Conservation (phyloP, 1,284 basidiomycete species). For the Heterobasidion irregulare region DNA sequence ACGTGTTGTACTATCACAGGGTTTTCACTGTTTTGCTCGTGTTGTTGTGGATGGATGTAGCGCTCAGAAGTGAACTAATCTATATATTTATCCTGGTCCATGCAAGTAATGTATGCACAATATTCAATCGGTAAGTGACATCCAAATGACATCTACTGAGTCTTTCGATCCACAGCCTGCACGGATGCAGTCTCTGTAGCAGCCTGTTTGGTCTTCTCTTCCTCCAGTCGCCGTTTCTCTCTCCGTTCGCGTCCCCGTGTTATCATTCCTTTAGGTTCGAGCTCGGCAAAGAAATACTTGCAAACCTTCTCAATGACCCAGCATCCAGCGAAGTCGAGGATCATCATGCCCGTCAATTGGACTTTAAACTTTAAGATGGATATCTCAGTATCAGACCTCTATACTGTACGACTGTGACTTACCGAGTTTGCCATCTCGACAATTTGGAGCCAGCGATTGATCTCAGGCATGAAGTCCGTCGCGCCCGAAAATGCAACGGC, state of each 20-base stretch:
- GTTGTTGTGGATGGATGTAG: neutral
- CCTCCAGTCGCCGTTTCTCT: conserved; percentile 28
- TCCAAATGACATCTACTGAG: conserved; percentile 4
- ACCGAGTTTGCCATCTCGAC: conserved; percentile 82
- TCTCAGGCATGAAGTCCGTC: conserved; percentile 89
- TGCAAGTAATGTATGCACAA: neutral
- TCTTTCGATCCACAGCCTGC: conserved; percentile 10
- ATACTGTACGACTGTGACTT: conserved; percentile 20
- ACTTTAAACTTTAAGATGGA: conserved; percentile 61
- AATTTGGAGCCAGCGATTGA: conserved; percentile 96
- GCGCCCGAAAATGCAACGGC: conserved; percentile 90
- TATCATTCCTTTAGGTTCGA: conserved; percentile 81
- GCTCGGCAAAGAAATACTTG: conserved; percentile 84
- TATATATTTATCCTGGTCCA: neutral
- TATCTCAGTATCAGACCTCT: neutral
- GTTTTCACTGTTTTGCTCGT: neutral
- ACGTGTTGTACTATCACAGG: neutral
- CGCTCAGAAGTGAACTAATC: neutral
- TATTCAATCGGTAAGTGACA: no score
- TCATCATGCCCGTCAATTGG: conserved; percentile 73
- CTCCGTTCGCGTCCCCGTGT: conserved; percentile 76
- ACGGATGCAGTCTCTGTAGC: conserved; percentile 2
- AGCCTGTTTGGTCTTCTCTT: conserved; percentile 4
- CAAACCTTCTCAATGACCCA: conserved; percentile 78
- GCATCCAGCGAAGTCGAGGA: conserved; percentile 84